These are phyloP conservation scores for Cochlearia excelsa DNA, from an alignment of 345 rosid species.

Conservation along the genomic window DNA sequence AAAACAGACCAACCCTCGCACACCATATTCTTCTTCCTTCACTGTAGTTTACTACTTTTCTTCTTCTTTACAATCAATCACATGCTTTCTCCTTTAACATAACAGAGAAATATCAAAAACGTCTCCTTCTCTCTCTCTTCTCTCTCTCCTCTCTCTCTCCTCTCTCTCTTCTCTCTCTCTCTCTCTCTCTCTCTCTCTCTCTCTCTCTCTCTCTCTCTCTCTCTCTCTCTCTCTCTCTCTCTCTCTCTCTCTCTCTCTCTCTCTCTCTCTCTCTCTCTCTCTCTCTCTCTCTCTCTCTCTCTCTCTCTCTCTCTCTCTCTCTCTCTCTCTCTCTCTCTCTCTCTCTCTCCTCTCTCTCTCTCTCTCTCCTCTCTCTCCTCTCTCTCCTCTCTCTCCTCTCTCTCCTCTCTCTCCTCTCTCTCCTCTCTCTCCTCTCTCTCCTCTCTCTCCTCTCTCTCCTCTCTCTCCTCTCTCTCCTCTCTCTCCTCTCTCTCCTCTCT, in stretches of 20 bases:
- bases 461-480: neutral
- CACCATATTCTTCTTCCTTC: neutral
- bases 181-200: neutral
- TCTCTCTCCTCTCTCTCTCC: neutral
- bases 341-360: constrained; percentile 14
- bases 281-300: neutral
- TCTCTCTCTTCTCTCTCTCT: too few species aligned
- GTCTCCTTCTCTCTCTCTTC: constrained; percentile 12
- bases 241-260: too few species aligned
- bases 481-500: neutral
- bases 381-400: neutral
- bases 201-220: neutral
- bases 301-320: neutral
- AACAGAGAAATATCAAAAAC: constrained; percentile 33
- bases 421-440: neutral
- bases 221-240: neutral
- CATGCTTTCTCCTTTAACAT: constrained; percentile 20
- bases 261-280: neutral
- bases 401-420: too few species aligned
- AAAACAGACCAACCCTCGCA: constrained; percentile 15
- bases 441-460: constrained; percentile 3
- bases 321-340: too few species aligned
- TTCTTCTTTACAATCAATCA: neutral
- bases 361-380: neutral
- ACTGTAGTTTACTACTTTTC: constrained; percentile 12